phyloP scores from a whole-genome alignment of 768 basidiomycete genomes.

The Termitomyces sp. region DNA sequence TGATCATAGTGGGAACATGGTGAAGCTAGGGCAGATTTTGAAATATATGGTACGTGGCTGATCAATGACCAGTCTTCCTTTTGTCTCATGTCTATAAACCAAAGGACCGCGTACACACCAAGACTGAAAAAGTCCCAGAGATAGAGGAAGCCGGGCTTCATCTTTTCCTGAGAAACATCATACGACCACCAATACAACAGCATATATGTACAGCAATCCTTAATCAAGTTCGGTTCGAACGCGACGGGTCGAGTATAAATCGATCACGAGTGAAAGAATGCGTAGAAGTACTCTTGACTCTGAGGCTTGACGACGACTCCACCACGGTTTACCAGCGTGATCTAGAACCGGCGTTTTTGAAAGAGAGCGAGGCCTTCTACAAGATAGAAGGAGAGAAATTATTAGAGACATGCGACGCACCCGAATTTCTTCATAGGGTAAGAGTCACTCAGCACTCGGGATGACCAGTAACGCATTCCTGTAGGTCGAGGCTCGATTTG shows the following conservation, averaged over 20 bases:
- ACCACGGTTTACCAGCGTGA: conserved; percentile 74
- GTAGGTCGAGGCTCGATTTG: conserved; percentile 77
- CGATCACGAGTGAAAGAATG: conserved; percentile 88
- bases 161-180: conserved; percentile 80
- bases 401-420: conserved; percentile 69
- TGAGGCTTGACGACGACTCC: conserved; percentile 45
- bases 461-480: conserved; percentile 9
- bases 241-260: conserved; percentile 87
- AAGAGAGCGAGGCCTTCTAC: conserved; percentile 78
- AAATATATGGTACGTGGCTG: conserved; percentile 83
- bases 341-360: conserved; percentile 77
- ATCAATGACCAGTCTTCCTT: background rate
- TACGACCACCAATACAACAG: conserved; percentile 74
- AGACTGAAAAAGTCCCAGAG: conserved; percentile 65
- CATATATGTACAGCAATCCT: conserved; percentile 82
- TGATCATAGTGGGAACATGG: conserved; percentile 87
- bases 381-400: conserved; percentile 64
- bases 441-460: conserved; percentile 19
- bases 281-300: conserved; percentile 75
- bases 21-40: conserved; percentile 81
- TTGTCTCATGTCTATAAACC: conserved; percentile 5
- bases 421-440: conserved; percentile 78
- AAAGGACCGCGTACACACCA: conserved; percentile 89
- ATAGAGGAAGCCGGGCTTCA: conserved; percentile 79
- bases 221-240: conserved; percentile 83